Evolutionary conservation across 805 yeast genomes (phyloP), one percentile per base, ranked within the genome.

Genomic region (Lipomyces yamadae): DNA sequence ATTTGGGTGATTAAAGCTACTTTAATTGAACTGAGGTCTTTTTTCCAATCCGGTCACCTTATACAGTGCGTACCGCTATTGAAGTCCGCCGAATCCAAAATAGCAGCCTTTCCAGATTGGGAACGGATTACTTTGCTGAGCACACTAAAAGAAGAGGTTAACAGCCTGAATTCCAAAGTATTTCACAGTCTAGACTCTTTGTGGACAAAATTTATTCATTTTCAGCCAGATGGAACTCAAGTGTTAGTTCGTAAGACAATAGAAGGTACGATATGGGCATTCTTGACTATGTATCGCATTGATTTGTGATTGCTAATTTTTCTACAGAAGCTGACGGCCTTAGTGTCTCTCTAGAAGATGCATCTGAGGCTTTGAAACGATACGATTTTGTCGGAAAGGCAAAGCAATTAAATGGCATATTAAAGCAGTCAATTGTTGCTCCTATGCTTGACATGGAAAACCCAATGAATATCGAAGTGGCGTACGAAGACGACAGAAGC

Each of bases 1-100:
- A 63, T 68, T 45, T 63, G 70, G 67, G 24, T 64, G 7, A 63
- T 68, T 35, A 67, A 67, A 35, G 70, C 65, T 8, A 60, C 70
- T 2, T 18, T 68, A 18, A 62, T 63, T n/a, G 70, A 67, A 29
- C 62, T 68, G 30, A 59, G 70, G 13, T 60, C 65, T n/a, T 57
- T 57, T 18, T 63, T 68, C 24, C 57, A 60, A 48, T n/a, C 58
- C 3, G 66, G 70, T 13, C 50, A 39, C 56, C 37, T 63, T 4
- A 62, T 67, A 18, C 62, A 62, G 37, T 54, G 62, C 4, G 67
- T 60, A 15, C 70, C 70, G 39, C 52, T 67, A 30, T 48, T 68
- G 29, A 56, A 58, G 32, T 62, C 67, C 4, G 70, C 68, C 24
- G 71, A 68, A 45, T n/a, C 34, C 24, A 65, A 66, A 15, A 66